These are phyloP conservation scores for Kuraishia borneana DNA, from an alignment of 805 yeast species.

Conservation along the genomic window DNA sequence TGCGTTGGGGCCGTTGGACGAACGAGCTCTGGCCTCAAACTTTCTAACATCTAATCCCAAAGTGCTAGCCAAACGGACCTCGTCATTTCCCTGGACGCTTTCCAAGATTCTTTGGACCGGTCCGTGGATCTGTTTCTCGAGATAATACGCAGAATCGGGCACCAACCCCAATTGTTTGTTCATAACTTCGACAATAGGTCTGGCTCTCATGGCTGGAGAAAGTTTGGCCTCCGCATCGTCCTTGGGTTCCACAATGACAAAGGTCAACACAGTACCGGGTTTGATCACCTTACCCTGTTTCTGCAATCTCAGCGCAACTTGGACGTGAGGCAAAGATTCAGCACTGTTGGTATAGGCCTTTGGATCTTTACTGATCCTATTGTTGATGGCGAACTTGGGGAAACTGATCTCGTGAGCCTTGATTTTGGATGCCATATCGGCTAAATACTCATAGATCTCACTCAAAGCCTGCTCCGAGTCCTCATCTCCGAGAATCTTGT, in stretches of 20 bases:
- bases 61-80: slow-evolving; percentile 61
- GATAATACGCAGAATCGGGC: slow-evolving; percentile 71
- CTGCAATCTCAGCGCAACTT: slow-evolving; percentile 75
- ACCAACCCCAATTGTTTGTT: slow-evolving; percentile 33
- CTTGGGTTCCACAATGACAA: slow-evolving; percentile 54
- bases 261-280: slow-evolving; percentile 86
- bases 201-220: slow-evolving; percentile 70
- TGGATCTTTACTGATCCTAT: slow-evolving; percentile 87
- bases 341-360: slow-evolving; percentile 71
- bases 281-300: slow-evolving; percentile 78
- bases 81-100: slow-evolving; percentile 78
- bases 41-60: slow-evolving; percentile 69
- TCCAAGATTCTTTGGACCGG: slow-evolving; percentile 85
- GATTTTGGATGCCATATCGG: slow-evolving; percentile 44
- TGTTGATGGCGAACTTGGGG: slow-evolving; percentile 68
- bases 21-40: slow-evolving; percentile 36
- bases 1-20: slow-evolving; percentile 21
- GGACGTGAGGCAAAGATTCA: slow-evolving; percentile 74
- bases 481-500: slow-evolving; percentile 55
- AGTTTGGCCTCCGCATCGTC: slow-evolving; percentile 21
- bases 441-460: slow-evolving; percentile 64
- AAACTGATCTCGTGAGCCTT: slow-evolving; percentile 50
- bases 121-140: slow-evolving; percentile 81
- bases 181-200: slow-evolving; percentile 67
- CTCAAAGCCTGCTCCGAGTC: slow-evolving; percentile 71